Evolutionary conservation across 176 grass and related monocot species (phyloP).

Genomic region (Ensete ventricosum): DNA sequence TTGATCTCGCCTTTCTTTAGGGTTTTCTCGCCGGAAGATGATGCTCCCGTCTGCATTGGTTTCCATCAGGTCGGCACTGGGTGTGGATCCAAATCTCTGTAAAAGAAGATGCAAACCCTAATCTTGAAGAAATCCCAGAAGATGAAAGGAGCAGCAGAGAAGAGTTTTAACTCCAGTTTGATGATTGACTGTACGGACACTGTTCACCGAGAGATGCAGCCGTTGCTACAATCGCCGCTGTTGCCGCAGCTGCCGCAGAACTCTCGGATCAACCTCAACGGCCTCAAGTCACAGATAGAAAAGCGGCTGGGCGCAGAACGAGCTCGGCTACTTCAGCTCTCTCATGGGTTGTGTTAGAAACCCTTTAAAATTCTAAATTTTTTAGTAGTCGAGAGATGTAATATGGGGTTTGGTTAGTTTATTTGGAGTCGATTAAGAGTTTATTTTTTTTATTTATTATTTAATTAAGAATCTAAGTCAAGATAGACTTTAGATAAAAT

Average conservation of each 20-base stretch:
- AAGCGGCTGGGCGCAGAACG: conserved; percentile 38
- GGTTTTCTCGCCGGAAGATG: conserved; percentile 41
- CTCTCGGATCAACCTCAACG: conserved; percentile 47
- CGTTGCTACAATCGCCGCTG: conserved; percentile 8
- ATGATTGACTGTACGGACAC: conserved; percentile 33
- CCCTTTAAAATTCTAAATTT: too few species aligned
- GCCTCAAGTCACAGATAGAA: conserved; percentile 54
- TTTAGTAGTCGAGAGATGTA: too few species aligned
- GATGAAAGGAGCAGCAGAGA: background rate
- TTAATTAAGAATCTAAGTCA: too few species aligned
- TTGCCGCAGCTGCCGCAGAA: background rate
- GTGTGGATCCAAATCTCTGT: background rate
- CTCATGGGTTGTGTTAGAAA: conserved; percentile 24
- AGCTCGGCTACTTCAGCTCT: conserved; percentile 43
- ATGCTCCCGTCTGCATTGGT: conserved; percentile 39
- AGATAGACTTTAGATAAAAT: too few species aligned
- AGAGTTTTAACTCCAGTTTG: background rate
- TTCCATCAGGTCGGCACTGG: background rate
- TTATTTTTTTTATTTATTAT: too few species aligned
- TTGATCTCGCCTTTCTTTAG: conserved; percentile 22
- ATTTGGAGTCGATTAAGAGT: too few species aligned
- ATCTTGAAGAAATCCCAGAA: conserved; percentile 1
- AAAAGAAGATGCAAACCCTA: conserved; percentile 65
- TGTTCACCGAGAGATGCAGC: conserved; percentile 33
- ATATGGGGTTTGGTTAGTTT: too few species aligned